phyloP scores from a whole-genome alignment of 2,329 filamentous ascomycete genomes.

The Fusarium pininemorale region DNA sequence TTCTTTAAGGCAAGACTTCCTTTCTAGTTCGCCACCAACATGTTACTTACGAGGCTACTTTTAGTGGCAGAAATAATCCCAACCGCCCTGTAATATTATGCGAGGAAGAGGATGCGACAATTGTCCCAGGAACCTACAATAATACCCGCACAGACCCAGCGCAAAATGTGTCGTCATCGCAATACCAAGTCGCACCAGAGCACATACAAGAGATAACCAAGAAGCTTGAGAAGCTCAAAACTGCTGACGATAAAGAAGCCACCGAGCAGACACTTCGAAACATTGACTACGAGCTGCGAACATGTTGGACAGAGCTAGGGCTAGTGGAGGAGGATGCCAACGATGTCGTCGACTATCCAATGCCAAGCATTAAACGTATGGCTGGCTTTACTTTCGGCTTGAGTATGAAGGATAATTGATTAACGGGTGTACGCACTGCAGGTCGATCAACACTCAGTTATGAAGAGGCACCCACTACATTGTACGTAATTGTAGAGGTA shows the following conservation, averaged over 20 bases:
- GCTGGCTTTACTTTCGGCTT: background rate
- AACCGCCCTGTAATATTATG: no score
- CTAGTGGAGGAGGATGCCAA: background rate
- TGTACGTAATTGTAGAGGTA: background rate
- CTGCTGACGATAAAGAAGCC: background rate
- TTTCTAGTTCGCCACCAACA: fast-evolving
- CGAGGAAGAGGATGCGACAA: background rate
- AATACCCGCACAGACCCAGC: background rate
- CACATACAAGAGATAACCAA: background rate
- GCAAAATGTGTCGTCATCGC: background rate
- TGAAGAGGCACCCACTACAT: background rate
- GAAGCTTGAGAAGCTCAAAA: background rate
- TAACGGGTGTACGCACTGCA: background rate
- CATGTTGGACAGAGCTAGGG: background rate
- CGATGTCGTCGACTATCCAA: background rate
- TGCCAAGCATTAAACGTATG: background rate
- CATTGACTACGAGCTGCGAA: background rate
- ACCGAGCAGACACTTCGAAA: background rate
- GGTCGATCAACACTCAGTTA: background rate
- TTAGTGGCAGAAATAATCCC: background rate
- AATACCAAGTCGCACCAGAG: background rate
- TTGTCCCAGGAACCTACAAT: background rate
- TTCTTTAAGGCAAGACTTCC: background rate
- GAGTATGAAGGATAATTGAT: background rate
- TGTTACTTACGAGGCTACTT: background rate